Conservation (phyloP, 441 rosid genomes). For the Euphorbia celastroides region DNA sequence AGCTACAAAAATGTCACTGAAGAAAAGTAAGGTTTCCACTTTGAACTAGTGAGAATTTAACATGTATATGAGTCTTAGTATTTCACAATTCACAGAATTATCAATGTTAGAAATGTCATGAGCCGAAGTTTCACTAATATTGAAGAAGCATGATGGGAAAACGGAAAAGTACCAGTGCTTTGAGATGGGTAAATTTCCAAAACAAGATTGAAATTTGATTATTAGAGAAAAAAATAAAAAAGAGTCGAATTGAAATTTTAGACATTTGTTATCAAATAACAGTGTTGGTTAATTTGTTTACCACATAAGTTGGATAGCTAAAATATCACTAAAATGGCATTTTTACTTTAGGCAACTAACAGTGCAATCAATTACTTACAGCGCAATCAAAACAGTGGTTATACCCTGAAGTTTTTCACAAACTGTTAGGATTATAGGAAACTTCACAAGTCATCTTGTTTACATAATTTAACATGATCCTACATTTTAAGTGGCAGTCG, state of each 20-base stretch:
- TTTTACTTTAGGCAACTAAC: neutral
- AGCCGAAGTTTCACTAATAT: neutral
- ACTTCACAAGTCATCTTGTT: neutral
- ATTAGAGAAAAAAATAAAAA: neutral
- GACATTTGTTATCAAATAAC: neutral
- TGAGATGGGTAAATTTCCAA: too few relatives aligned
- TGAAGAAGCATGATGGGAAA: too few relatives aligned
- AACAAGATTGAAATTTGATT: neutral
- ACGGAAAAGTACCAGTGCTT: too few relatives aligned
- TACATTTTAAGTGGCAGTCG: neutral
- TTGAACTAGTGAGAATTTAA: too few relatives aligned
- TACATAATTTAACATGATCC: neutral
- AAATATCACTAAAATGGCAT: neutral
- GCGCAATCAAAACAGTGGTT: neutral
- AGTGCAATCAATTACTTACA: neutral
- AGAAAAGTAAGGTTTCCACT: too few relatives aligned
- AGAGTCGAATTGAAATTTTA: neutral
- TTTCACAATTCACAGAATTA: too few relatives aligned
- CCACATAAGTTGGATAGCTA: too few relatives aligned
- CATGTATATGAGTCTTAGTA: too few relatives aligned
- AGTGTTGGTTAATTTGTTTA: neutral
- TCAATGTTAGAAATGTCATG: neutral
- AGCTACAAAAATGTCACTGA: too few relatives aligned
- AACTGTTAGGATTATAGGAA: too few relatives aligned
- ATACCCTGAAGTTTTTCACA: neutral